Evolutionary conservation across 805 yeast genomes (phyloP), one percentile per base, ranked within the genome.

Genomic region (Wickerhamomyces xylosicus): DNA sequence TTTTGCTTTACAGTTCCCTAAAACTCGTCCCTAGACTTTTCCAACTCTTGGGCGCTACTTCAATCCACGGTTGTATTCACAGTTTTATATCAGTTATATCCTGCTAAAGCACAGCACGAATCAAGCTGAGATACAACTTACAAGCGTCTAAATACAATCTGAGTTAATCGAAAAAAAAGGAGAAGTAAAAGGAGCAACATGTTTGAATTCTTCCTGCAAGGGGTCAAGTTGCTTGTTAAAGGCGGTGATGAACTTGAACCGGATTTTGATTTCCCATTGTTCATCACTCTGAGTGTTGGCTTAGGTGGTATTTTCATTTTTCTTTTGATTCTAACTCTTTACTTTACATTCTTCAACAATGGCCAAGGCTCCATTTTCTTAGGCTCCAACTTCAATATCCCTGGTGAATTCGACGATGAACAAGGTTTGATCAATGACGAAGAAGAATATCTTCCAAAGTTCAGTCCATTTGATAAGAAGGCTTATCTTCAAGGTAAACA

Each of bases 371-470:
- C 48, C 7, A 52, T 54, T 17, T 51, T 52, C 37, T 37, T 54
- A 17, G 57, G 58, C 11, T 49, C 57, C 5, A 45, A 45, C 18
- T 54, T 54, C 44, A 69, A 68, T 13, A 55, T 62, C 16, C 79
- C 84, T 1, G 83, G 79, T 18, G 67, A 71, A 35, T 66, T 73
- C 44, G 86, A 77, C 47, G 89, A 77, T 32, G 65, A 74, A 32
- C 80, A 75, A 48, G 82, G 79, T 80, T 47, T 68, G 34, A 77
- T 79, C 32, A 73, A 77, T 41, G 86, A 85, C 59, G 70, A 62
- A 29, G 61, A 58, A 31, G 59, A 56, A 16, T 61, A 64, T 41
- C 63, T 71, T 14, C 72, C 74, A 2, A 61, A 58, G 50, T 42
- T 67, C 47, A 48, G 56, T 43, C 53, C 66, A 47, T 56, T 71